Conservation (phyloP, 179 eudicot genomes). For the Patellifolia procumbens region DNA sequence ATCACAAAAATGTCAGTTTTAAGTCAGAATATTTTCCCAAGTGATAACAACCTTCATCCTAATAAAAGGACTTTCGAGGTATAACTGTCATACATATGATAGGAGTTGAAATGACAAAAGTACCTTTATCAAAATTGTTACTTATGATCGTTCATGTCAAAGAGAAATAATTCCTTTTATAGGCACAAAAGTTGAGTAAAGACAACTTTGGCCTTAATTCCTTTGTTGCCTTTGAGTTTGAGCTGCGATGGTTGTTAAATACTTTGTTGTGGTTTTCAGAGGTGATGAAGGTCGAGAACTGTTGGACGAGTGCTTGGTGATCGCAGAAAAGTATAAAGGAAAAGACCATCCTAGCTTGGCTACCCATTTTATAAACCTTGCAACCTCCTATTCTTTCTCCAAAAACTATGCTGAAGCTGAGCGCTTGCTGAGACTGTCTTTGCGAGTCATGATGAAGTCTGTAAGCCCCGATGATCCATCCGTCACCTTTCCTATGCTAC, state of each 20-base stretch:
- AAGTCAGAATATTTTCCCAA: neutral
- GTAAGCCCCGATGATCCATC: slow-evolving; percentile 71
- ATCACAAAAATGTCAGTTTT: neutral
- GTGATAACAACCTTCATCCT: no score
- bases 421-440: slow-evolving; percentile 63
- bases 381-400: slow-evolving; percentile 70
- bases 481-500: slow-evolving; percentile 77
- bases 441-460: slow-evolving; percentile 57
- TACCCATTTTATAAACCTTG: slow-evolving; percentile 72
- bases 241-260: slow-evolving; percentile 6
- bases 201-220: neutral
- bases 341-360: slow-evolving; percentile 75
- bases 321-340: slow-evolving; percentile 63
- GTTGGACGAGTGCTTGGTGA: slow-evolving; percentile 72
- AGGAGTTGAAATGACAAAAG: no score
- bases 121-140: no score
- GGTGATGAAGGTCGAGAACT: slow-evolving; percentile 71
- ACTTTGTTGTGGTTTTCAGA: slow-evolving; percentile 36
- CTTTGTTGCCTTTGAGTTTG: neutral
- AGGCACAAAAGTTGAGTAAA: no score
- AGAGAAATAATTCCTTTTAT: neutral
- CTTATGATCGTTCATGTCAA: no score
- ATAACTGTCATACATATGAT: no score
- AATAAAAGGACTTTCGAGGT: no score
- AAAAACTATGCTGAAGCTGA: slow-evolving; percentile 76